Conservation (phyloP, 371 early-diverging fungal species). For the Mucor plumbeus region DNA sequence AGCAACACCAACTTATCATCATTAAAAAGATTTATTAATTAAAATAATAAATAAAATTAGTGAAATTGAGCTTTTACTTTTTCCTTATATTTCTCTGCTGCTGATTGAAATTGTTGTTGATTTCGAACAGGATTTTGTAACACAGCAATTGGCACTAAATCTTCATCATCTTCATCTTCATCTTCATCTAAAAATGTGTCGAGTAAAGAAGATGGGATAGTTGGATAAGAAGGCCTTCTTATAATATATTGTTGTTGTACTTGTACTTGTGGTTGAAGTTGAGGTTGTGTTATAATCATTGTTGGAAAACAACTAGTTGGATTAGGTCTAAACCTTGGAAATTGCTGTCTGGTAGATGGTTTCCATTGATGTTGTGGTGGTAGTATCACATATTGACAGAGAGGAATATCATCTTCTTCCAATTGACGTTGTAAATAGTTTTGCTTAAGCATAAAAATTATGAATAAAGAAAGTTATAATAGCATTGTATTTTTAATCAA, state of each 20-base stretch:
- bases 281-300: neutral
- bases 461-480: constrained; percentile 1
- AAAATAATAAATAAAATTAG: neutral
- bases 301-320: constrained; percentile 1
- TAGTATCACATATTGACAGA: constrained; percentile 15
- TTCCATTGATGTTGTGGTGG: neutral
- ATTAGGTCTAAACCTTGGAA: neutral
- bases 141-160: constrained; percentile 26
- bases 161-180: constrained; percentile 20
- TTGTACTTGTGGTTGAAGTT: too few relatives aligned
- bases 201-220: constrained; percentile 12
- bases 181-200: constrained; percentile 19
- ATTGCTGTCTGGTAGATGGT: neutral
- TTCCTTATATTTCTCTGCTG: constrained; percentile 35
- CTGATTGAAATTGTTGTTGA: constrained; percentile 24
- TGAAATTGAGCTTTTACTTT: constrained; percentile 21
- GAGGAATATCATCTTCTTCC: constrained; percentile 26
- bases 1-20: constrained; percentile 4
- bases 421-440: neutral
- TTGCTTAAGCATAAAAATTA: neutral
- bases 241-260: neutral
- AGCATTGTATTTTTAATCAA: neutral
- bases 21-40: constrained; percentile 2
- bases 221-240: constrained; percentile 16
- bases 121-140: constrained; percentile 7